Percentiles rank a stretch among this genome's conserved stretches.
Conservation (phyloP, 2,329 filamentous ascomycete genomes). For the Pseudogymnoascus sp. region DNA sequence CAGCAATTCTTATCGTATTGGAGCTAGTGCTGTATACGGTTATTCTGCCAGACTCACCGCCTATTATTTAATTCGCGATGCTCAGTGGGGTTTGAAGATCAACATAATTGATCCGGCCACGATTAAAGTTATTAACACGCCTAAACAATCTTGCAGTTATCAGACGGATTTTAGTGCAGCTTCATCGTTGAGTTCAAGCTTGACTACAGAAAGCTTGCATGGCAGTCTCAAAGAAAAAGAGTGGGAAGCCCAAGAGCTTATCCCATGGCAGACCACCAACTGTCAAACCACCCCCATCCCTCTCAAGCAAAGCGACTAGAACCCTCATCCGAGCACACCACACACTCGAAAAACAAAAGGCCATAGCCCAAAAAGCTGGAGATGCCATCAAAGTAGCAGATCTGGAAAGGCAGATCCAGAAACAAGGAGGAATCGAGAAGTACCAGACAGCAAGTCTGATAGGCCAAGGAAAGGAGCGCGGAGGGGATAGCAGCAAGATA, state of each 20-base stretch:
- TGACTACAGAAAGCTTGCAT: conserved; percentile 29
- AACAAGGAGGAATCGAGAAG: conserved; percentile 52
- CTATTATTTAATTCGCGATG: neutral
- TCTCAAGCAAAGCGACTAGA: conserved; percentile 58
- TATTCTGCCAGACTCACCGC: neutral
- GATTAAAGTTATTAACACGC: neutral
- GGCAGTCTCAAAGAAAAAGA: conserved; percentile 37
- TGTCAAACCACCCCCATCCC: conserved; percentile 43
- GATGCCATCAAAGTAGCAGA: conserved; percentile 41
- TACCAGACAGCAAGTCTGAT: conserved; percentile 65
- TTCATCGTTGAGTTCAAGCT: neutral
- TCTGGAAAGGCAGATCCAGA: conserved; percentile 47
- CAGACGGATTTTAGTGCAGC: neutral
- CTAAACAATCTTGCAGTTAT: neutral
- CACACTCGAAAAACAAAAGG: conserved; percentile 54
- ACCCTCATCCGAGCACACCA: conserved; percentile 60
- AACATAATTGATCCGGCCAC: neutral
- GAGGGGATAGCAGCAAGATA: conserved; percentile 59
- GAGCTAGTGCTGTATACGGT: neutral
- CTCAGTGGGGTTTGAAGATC: neutral
- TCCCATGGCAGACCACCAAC: conserved; percentile 51
- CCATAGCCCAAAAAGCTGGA: conserved; percentile 48
- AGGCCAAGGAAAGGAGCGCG: conserved; percentile 57
- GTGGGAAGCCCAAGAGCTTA: conserved; percentile 38
- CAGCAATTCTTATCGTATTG: neutral